phyloP scores from a whole-genome alignment of 2,329 filamentous ascomycete species.

The Colletotrichum zoysiae region DNA sequence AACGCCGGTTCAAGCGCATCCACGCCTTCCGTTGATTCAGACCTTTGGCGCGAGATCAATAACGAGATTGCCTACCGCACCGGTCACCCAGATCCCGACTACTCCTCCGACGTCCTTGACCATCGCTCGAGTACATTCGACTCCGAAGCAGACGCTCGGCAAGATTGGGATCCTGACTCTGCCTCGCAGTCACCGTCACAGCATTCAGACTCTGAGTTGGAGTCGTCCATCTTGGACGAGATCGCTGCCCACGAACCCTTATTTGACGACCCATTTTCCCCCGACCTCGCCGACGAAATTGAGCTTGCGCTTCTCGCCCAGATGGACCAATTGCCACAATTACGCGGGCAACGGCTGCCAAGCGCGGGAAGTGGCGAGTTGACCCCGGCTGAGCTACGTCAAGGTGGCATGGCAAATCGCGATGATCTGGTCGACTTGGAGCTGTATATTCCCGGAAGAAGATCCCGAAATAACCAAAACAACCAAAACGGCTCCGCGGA shows the following conservation, averaged over 20 bases:
- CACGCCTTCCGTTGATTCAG: not conserved
- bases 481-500: constrained; percentile 41
- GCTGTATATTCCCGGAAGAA: constrained; percentile 33
- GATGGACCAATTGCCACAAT: constrained; percentile 26
- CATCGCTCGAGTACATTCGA: constrained; percentile 23
- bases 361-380: not conserved
- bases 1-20: not conserved
- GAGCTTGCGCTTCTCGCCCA: constrained; percentile 39
- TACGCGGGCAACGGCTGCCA: constrained; percentile 4
- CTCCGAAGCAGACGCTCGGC: constrained; percentile 29
- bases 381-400: constrained; percentile 3
- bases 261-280: constrained; percentile 29
- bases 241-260: constrained; percentile 2
- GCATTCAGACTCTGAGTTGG: constrained; percentile 12
- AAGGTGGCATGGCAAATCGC: not conserved
- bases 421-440: constrained; percentile 49
- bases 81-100: constrained; percentile 1
- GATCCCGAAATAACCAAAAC: constrained; percentile 28
- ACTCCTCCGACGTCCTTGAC: constrained; percentile 17
- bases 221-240: constrained; percentile 17
- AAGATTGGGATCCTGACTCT: constrained; percentile 30
- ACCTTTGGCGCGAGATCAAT: constrained; percentile 2
- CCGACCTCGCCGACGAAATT: constrained; percentile 35
- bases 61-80: not conserved
- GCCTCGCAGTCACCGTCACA: constrained; percentile 13